These are phyloP conservation scores for Paratinospora sagittata DNA, from an alignment of 164 flowering plant genomes.

Conservation along the genomic window DNA sequence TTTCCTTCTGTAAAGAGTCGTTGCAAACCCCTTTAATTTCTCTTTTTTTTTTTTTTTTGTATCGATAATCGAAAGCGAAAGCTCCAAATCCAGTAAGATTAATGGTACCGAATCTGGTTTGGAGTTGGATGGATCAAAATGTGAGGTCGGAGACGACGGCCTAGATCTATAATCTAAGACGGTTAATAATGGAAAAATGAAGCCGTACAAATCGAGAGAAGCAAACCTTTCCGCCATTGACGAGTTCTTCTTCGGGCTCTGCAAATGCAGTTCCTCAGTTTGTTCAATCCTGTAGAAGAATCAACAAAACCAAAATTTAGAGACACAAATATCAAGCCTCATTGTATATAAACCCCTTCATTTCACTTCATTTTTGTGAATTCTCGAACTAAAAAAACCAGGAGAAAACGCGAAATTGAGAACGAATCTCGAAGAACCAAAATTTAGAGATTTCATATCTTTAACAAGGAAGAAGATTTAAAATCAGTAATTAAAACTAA, in stretches of 20 bases:
- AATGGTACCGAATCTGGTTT: constrained; percentile 21
- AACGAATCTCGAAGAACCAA: no score
- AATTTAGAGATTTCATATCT: no score
- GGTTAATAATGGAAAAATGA: not conserved
- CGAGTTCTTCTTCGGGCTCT: constrained; percentile 50
- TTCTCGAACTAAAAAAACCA: no score
- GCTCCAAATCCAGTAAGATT: constrained; percentile 19
- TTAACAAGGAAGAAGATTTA: no score
- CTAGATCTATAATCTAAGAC: no score
- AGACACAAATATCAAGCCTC: no score
- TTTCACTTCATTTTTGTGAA: not conserved
- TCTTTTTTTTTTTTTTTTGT: not conserved
- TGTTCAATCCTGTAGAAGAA: constrained; percentile 15
- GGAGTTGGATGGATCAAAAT: constrained; percentile 24
- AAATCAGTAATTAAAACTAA: no score
- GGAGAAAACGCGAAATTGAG: not conserved
- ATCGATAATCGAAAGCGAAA: not conserved
- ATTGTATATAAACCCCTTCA: no score
- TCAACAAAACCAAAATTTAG: not conserved
- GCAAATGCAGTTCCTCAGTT: constrained; percentile 36
- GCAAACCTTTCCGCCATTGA: constrained; percentile 51
- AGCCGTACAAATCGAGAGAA: not conserved
- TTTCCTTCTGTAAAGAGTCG: not conserved
- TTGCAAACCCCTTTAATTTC: no score
- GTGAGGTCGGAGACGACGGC: no score